A percentile compares a stretch with the other conserved stretches of the same genome.
Conservation (phyloP, 2,329 filamentous ascomycete genomes). For the Lachnellula occidentalis region DNA sequence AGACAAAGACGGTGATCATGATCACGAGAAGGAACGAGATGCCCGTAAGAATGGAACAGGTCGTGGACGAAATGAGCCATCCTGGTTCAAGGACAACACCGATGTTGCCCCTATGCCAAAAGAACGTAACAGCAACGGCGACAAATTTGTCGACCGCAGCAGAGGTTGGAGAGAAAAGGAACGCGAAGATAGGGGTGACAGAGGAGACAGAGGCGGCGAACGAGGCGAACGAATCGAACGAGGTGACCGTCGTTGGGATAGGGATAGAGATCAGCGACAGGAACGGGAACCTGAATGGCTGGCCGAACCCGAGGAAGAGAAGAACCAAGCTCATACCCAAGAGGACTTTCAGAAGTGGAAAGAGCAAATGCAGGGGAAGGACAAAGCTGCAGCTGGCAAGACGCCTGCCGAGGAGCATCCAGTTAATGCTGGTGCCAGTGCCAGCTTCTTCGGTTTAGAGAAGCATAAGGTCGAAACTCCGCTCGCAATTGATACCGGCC, state of each 20-base stretch:
- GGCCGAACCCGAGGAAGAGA: conserved; percentile 66
- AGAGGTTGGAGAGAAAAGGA: conserved; percentile 38
- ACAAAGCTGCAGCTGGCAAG: conserved; percentile 22
- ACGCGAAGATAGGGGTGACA: conserved; percentile 30
- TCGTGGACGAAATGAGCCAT: conserved; percentile 61
- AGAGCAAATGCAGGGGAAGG: conserved; percentile 60
- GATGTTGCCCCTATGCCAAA: conserved; percentile 25
- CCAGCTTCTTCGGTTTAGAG: conserved; percentile 34
- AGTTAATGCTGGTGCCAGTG: conserved; percentile 33
- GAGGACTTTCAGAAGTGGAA: conserved; percentile 96
- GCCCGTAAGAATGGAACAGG: conserved; percentile 59
- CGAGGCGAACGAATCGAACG: conserved; percentile 14
- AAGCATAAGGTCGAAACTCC: conserved; percentile 51
- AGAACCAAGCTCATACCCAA: conserved; percentile 68
- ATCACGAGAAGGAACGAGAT: conserved; percentile 44
- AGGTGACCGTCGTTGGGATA: conserved; percentile 33
- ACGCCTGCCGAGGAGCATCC: conserved; percentile 34
- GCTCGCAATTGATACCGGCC: conserved; percentile 55
- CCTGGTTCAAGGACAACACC: conserved; percentile 61
- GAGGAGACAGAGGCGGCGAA: conserved; percentile 7
- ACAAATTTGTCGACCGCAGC: conserved; percentile 28
- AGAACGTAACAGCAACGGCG: conserved; percentile 31
- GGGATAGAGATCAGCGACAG: conserved; percentile 53
- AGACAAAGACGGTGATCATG: conserved; percentile 45
- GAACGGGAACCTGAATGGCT: conserved; percentile 92